Conservation (phyloP, 202 grass and related monocot species). For the Dendrocalamus latiflorus region DNA sequence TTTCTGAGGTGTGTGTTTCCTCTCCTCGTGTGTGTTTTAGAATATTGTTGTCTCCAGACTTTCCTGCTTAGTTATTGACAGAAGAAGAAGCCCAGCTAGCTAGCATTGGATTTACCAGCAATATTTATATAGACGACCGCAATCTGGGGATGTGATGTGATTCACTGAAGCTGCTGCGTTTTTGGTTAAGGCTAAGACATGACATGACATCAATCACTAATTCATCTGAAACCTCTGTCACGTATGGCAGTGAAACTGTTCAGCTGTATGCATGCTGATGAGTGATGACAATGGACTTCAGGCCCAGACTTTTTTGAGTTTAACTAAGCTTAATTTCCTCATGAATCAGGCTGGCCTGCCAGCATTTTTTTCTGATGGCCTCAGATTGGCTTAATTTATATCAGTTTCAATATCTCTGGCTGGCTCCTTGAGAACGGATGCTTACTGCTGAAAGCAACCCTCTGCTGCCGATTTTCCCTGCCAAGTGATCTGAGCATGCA, state of each 20-base stretch:
- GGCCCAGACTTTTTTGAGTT: not conserved
- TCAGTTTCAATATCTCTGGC: not conserved
- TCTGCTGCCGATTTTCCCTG: not conserved
- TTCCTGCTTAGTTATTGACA: not conserved
- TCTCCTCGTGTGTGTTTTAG: not conserved
- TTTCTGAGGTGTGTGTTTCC: not conserved
- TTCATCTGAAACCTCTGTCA: not conserved
- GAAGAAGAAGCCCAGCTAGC: not conserved
- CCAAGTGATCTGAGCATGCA: not conserved
- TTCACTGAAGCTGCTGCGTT: not conserved
- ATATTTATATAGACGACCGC: not conserved
- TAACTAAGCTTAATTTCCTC: not conserved
- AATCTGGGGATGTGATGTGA: not conserved
- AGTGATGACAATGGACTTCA: not conserved
- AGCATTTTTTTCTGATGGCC: not conserved
- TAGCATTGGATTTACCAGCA: not conserved
- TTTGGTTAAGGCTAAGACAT: not conserved
- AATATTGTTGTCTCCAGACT: not conserved
- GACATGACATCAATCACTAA: not conserved
- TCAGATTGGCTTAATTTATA: not conserved
- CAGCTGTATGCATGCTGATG: not conserved
- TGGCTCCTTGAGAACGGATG: not conserved
- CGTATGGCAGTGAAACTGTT: not conserved
- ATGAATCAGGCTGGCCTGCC: not conserved
- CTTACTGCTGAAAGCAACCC: not conserved